Evolutionary conservation across 306 rosid genomes (phyloP).

Genomic region (Prunus mume): DNA sequence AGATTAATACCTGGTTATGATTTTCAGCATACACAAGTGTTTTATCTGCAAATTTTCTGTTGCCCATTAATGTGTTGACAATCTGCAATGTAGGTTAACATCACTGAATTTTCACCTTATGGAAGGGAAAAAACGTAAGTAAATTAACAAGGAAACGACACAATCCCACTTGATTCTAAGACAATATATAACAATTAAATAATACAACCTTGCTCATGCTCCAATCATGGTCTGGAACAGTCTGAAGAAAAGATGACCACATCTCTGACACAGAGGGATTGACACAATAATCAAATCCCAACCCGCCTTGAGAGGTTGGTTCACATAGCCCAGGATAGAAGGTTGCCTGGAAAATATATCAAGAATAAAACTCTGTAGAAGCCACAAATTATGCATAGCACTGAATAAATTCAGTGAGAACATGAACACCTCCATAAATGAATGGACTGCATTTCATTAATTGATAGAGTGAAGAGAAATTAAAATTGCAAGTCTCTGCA

Average conservation of each 20-base stretch:
- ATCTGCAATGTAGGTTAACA: conserved; percentile 47
- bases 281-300: conserved; percentile 94
- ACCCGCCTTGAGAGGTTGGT: conserved; percentile 93
- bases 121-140: conserved; percentile 14
- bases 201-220: conserved; percentile 82
- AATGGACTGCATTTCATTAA: not conserved
- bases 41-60: conserved; percentile 58
- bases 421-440: not conserved
- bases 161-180: conserved; percentile 8
- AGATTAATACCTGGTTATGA: conserved; percentile 72
- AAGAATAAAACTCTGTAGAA: conserved; percentile 4
- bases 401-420: not conserved
- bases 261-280: conserved; percentile 78
- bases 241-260: conserved; percentile 84
- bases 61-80: conserved; percentile 62
- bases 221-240: conserved; percentile 81
- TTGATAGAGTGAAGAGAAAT: not conserved
- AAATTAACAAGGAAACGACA: conserved; percentile 11
- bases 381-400: not conserved
- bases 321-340: conserved; percentile 90
- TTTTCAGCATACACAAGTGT: conserved; percentile 88
- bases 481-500: not conserved
- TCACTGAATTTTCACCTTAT: conserved; percentile 13
- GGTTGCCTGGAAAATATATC: conserved; percentile 61
- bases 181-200: conserved; percentile 15